Base-by-base conservation (phyloP, 2,329 filamentous ascomycete genomes). In the Pyricularia sp. region DNA sequence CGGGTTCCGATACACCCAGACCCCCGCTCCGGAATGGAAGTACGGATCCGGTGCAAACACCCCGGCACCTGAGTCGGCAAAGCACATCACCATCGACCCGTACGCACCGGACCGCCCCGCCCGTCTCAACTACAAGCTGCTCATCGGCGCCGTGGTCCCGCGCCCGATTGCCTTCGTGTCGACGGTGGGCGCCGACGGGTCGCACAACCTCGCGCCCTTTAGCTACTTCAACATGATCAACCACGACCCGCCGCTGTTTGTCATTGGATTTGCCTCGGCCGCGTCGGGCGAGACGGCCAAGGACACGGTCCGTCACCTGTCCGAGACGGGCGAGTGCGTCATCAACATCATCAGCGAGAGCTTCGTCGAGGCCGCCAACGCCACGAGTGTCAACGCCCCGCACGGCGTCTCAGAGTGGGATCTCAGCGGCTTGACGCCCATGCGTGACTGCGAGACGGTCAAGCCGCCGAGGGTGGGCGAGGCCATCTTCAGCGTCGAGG, bases 341-440 rank as follows among this genome's bases (percentile, higher is more conserved):
- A 89, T 97, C 81, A 97, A 95, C 80, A 92, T 97, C 75, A 92
- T 97, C 75, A 88, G 86, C 10, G 93, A 97, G 80, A 86, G 89
- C 76, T 97, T 90, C 76, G 76, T 95, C 75, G 94, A 97, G 81
- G 94, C 94, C 0, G 94, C 93, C 65, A 97, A 97, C 78, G 84
- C 88, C n/a, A 87, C 90, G 3, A 85, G 85, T 65, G 87, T 96
- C 74, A 92, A 97, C 78, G 87, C 92, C 0, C 94, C 94, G 0
- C 88, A 88, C 70, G 92, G 90, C 0, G 81, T 86, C 0, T 91
- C 87, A 0, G 94, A 97, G 79, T 97, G 93, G 93, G 84, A 85
- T 1, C 80, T 95, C 30, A 87, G 86, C 33, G 94, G 94, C 0
- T 81, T 97, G 72, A 92, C 72, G 42, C 90, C 91, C 0, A 88